Conservation (phyloP, 78 protist species). For the Speleostelium caveatum region DNA sequence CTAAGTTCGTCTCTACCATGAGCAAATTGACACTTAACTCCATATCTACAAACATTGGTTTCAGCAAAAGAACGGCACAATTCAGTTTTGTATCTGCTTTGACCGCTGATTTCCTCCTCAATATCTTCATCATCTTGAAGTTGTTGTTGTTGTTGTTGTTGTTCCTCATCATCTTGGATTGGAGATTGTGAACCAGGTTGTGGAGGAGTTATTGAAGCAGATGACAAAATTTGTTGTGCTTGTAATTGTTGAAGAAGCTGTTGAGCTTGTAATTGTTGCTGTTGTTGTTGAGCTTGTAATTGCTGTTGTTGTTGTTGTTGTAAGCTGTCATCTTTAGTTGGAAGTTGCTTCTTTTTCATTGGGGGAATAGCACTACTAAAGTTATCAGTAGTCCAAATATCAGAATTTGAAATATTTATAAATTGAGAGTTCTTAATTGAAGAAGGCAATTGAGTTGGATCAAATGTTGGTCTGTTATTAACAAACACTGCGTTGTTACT, state of each 20-base stretch:
- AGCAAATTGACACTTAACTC: constrained; percentile 92
- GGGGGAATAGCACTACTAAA: not conserved
- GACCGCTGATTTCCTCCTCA: constrained; percentile 77
- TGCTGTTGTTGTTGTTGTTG: not conserved
- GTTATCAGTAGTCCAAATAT: not conserved
- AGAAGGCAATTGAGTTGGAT: constrained; percentile 14
- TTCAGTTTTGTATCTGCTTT: constrained; percentile 90
- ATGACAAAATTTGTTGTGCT: not conserved
- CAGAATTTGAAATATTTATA: constrained; percentile 42
- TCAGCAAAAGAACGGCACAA: constrained; percentile 89
- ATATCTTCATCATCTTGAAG: constrained; percentile 26
- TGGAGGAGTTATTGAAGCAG: not conserved
- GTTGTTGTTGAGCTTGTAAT: not conserved
- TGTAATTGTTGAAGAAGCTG: not conserved
- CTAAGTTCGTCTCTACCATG: constrained; percentile 89
- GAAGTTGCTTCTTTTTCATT: not conserved
- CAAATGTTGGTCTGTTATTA: not conserved
- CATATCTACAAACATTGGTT: constrained; percentile 90
- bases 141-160: constrained; percentile 43
- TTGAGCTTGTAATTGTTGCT: not conserved
- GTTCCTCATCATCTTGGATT: constrained; percentile 8
- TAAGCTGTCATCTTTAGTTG: not conserved
- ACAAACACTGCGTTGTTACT: not conserved
- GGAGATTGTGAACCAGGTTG: constrained; percentile 13
- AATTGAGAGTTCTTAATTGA: constrained; percentile 64